Percentiles rank a stretch among this genome's conserved stretches.
Evolutionary conservation across 441 rosid genomes (phyloP).

Genomic region (Sinapis alba): DNA sequence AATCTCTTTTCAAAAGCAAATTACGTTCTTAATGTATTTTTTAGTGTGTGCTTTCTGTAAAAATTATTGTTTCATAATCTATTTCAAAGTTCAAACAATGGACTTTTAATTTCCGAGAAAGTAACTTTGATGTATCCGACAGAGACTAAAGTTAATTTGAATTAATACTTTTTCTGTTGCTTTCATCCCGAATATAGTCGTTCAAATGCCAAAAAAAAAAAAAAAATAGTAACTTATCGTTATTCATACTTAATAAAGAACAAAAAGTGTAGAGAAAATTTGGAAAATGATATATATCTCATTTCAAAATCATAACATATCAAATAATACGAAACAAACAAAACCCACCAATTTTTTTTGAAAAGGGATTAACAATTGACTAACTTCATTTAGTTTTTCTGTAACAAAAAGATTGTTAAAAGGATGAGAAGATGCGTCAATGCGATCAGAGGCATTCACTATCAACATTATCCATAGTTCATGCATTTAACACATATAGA

Average conservation of each 20-base stretch:
- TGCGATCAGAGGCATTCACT: background rate
- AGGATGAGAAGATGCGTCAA: constrained; percentile 18
- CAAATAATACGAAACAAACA: background rate
- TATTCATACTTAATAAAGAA: background rate
- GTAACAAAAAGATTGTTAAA: background rate
- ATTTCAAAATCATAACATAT: background rate
- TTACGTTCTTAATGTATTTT: background rate
- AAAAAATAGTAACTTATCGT: no score
- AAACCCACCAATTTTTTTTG: background rate
- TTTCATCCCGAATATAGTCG: no score
- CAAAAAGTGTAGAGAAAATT: background rate
- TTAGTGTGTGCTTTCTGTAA: background rate
- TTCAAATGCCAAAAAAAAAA: no score
- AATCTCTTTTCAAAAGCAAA: background rate
- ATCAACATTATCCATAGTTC: background rate
- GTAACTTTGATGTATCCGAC: background rate
- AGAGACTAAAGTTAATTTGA: background rate
- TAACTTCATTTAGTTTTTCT: background rate
- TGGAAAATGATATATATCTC: background rate
- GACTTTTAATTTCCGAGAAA: background rate
- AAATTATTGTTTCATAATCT: background rate
- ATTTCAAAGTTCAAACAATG: background rate
- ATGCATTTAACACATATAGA: constrained; percentile 3
- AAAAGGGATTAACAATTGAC: background rate
- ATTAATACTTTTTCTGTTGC: background rate